Evolutionary conservation across 805 yeast genomes (phyloP), one percentile per base, ranked within the genome.

Genomic region (Candida sakaeoensis): DNA sequence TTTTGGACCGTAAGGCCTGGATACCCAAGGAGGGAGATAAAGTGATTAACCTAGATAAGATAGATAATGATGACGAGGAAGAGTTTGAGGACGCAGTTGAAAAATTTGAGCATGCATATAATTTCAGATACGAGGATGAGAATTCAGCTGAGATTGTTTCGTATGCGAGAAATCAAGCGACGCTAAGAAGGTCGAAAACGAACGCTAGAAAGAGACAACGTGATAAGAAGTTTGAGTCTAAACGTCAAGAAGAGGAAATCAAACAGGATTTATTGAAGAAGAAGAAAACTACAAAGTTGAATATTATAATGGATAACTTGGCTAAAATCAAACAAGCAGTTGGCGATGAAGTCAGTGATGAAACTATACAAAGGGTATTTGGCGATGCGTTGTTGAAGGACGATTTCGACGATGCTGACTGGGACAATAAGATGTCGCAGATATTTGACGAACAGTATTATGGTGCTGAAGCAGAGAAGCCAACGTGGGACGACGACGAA

Each of bases 41-140:
- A 48, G 71, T 71, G 4, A 67, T 80, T 24, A 57, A 75, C 39
- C 57, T 75, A 52, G 85, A 71, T 52, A 66, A 61, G 45, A 63
- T 70, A 12, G 76, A 72, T 53, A 60, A 72, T 48, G 70, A 73
- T 24, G 86, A 77, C 41, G 95, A 88, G 51, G 91, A 83, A 35
- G 93, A 85, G 40, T 90, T 90, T 54, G 97, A 91, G 36, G 85
- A 87, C 31, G 93, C 95, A 2, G 96, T 85, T 5, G 99, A 93
- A 52, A 70, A 79, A 53, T 89, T 87, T 53, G 99, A 93, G 61
- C 79, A 80, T 47, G 96, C 95, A 0, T 91, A 90, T 65, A 93
- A 93, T 55, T 91, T 91, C 72, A 77, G 99, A 58, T 93, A 77
- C 58, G 99, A 93, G 63, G 97, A 90, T 53, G 89, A 95, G 12